phyloP scores from a whole-genome alignment of 441 rosid species.

The Iberis amara region DNA sequence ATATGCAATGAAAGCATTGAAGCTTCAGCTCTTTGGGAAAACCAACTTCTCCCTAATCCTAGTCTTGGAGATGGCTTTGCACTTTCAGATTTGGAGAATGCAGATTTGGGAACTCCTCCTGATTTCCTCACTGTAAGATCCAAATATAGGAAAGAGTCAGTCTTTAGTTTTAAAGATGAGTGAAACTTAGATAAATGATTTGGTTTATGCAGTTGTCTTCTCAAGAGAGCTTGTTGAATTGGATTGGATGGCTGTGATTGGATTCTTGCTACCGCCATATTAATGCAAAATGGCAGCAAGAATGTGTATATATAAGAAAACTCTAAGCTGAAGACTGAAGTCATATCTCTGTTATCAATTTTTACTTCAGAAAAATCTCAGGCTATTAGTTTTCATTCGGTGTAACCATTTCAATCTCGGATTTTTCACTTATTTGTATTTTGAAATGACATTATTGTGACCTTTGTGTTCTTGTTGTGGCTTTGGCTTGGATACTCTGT shows the following conservation, averaged over 20 bases:
- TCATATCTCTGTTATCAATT: conserved; percentile 20
- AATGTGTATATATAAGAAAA: conserved; percentile 21
- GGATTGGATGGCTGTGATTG: conserved; percentile 51
- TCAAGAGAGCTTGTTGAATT: conserved; percentile 62
- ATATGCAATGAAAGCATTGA: conserved; percentile 45
- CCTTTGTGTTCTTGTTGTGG: background rate
- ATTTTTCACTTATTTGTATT: background rate
- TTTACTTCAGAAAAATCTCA: conserved; percentile 16
- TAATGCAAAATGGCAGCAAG: conserved; percentile 1
- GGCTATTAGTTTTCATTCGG: conserved; percentile 18
- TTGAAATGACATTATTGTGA: background rate
- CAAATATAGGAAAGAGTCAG: background rate
- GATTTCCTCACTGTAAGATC: conserved; percentile 63
- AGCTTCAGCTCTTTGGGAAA: conserved; percentile 32
- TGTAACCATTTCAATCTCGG: conserved; percentile 9
- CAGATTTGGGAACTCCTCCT: conserved; percentile 70
- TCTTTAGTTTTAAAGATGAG: background rate
- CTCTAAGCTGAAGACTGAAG: conserved; percentile 20
- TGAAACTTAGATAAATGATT: background rate
- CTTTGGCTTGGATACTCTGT: conserved; percentile 15
- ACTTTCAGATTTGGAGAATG: conserved; percentile 52
- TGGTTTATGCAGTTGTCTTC: conserved; percentile 49
- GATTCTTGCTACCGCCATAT: conserved; percentile 12
- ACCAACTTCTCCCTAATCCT: conserved; percentile 27
- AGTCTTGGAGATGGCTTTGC: conserved; percentile 31